Evolutionary conservation across 1,284 basidiomycete genomes (phyloP), one percentile per base, ranked within the genome.

Genomic region (Leccinum huronense): DNA sequence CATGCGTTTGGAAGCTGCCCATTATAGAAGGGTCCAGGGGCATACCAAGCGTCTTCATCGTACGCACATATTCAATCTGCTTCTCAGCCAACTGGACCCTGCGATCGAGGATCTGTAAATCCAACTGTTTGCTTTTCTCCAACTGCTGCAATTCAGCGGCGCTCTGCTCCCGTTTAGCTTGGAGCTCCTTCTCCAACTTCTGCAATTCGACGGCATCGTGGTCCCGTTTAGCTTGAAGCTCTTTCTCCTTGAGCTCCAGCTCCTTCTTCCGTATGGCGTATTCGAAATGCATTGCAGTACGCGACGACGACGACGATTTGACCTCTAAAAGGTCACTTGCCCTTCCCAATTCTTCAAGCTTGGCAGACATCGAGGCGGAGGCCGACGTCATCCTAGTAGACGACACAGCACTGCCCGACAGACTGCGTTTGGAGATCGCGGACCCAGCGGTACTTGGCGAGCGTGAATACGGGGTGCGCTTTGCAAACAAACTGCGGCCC

Each of bases 301-400:
- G 3, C 2, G 23, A 53, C 13, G 48, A n/a, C 27, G 14, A 9
- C n/a, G 36, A 23, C 5, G 11, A 19, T 30, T 19, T 13, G 10
- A 11, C 27, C 27, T 54, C 27, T 14, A 54, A 30, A 2, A 27
- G 23, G 16, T 60, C 34, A 30, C 59, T 60, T 38, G n/a, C 14
- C 36, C 19, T 40, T 10, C 54, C 27, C 27, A 60, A 55, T 33
- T 60, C 59, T 5, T 55, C 51, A 11, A 60, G 23, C 34, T 58
- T 55, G 16, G 53, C 30, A n/a, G 30, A 8, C 3, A 55, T 16
- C 2, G 30, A 55, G 5, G 7, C 16, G 1, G 53, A n/a, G 10
- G 14, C 9, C 6, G 16, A 14, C 2, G 16, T 55, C 16, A 33
- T 6, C 14, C 30, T 55, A n/a, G 53, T 55, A 11, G 16, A 55